Conservation (phyloP, 2,329 filamentous ascomycete genomes). For the Neofusicoccum laricinum region DNA sequence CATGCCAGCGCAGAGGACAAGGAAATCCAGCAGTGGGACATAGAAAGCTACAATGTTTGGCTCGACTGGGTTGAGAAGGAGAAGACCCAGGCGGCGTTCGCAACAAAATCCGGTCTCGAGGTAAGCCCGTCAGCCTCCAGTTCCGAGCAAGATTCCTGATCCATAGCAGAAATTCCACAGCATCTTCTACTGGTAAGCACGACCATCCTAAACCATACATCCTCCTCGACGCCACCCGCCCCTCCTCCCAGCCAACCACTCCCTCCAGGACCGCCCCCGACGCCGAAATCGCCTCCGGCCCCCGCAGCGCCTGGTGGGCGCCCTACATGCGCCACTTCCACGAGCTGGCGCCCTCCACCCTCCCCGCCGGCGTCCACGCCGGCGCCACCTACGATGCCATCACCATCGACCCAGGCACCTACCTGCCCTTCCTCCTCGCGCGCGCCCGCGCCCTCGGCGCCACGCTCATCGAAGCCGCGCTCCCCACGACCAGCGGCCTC, state of each 20-base stretch:
- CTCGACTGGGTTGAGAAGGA: constrained; percentile 28
- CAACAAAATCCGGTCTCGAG: constrained; percentile 22
- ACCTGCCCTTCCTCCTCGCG: constrained; percentile 37
- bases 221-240: not conserved
- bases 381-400: constrained; percentile 34
- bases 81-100: constrained; percentile 20
- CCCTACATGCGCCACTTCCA: constrained; percentile 34
- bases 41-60: constrained; percentile 44
- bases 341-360: constrained; percentile 19
- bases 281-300: constrained; percentile 18
- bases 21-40: constrained; percentile 40
- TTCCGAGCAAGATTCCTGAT: not conserved
- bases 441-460: constrained; percentile 26
- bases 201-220: too few species aligned
- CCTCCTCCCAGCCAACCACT: not conserved
- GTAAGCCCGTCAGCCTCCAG: not conserved
- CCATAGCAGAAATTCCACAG: constrained; percentile 15
- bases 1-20: constrained; percentile 34
- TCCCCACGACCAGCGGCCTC: constrained; percentile 29
- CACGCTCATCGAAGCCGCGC: constrained; percentile 25
- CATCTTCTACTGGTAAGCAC: constrained; percentile 12
- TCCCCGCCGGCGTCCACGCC: constrained; percentile 22
- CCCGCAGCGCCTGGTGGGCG: constrained; percentile 37
- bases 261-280: constrained; percentile 24
- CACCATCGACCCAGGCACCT: constrained; percentile 36